Evolutionary conservation across 2,329 filamentous ascomycete genomes (phyloP).

Genomic region (Mycosphaerella sp.): DNA sequence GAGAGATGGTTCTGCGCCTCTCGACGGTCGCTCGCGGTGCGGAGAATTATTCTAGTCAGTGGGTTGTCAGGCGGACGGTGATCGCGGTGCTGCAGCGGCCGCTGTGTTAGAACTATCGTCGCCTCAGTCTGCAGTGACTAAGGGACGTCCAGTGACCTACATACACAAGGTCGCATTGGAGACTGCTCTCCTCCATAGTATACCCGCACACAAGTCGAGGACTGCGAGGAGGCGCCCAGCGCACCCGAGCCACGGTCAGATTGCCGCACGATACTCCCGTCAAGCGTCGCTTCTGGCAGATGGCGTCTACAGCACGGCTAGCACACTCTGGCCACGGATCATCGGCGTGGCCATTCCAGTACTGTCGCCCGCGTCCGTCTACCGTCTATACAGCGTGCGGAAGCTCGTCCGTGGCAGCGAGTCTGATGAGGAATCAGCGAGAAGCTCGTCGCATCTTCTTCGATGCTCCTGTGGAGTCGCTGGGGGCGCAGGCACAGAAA

Average conservation of each 20-base stretch:
- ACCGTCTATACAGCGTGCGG: too few relatives aligned
- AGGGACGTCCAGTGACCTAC: not conserved
- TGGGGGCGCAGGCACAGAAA: not conserved
- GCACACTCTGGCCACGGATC: too few relatives aligned
- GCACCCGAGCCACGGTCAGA: not conserved
- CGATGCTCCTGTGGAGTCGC: not conserved
- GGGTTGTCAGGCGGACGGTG: not conserved
- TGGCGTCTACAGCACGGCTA: too few relatives aligned
- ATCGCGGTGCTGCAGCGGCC: not conserved
- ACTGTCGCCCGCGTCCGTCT: too few relatives aligned
- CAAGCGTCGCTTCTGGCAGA: too few relatives aligned
- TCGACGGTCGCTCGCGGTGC: not conserved
- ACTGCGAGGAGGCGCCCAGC: not conserved
- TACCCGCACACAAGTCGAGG: not conserved
- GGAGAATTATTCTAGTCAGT: not conserved
- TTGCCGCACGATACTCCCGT: not conserved
- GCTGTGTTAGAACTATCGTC: too few relatives aligned
- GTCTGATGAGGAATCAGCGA: too few relatives aligned
- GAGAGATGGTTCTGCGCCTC: too few relatives aligned
- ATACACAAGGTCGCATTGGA: not conserved
- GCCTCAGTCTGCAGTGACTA: too few relatives aligned
- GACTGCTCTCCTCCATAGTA: constrained; percentile 2
- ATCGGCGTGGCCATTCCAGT: too few relatives aligned
- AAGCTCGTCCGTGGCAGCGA: too few relatives aligned
- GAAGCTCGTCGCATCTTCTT: not conserved